Evolutionary conservation across 352 stramenopile genomes (phyloP), one percentile per base, ranked within the genome.

Genomic region (Plasmopara muralis): DNA sequence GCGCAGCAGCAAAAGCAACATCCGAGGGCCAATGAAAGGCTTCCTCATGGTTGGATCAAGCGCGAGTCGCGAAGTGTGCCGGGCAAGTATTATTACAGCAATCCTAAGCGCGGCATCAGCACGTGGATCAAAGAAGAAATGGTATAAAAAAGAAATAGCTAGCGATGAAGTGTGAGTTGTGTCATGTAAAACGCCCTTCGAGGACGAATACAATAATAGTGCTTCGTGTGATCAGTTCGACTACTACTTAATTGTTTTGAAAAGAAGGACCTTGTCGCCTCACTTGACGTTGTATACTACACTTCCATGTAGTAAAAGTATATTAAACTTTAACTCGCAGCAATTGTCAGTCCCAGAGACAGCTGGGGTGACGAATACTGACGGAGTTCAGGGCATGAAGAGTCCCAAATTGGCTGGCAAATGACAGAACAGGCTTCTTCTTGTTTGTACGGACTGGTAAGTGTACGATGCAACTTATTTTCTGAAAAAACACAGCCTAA

Each of bases 91-190:
- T 94, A 94, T 67, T 94, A 94, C 67, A 92, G 81, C 57, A 87
- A 94, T 61, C 81, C 82, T 2, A 94, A 94, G 68, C 83, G 83
- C 39, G 83, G 83, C 53, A 85, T 94, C 61, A 94, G 83, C 60
- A 94, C 83, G 57, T 94, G 83, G 83, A 86, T 90, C 58, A 91
- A 88, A 55, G 80, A 87, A 51, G 80, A 91, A 57, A 88, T 90
- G 77, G 66, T 85, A 52, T 87, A 70, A 74, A 47, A n/a, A 33
- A 47, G 40, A 52, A 33, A 15, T 53, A 29, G 50, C 9, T 47
- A 50, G 45, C 43, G 30, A 14, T 55, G 31, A 54, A 57, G 48
- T 57, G 49, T 40, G 47, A 35, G 40, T 50, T 44, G 48, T 62
- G 49, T 51, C 33, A 48, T 62, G 58, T 66, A 70, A 39, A 41